A percentile compares a stretch with the other conserved stretches of the same genome.
These are phyloP conservation scores for Arthrobotrys sphaeroides DNA, from an alignment of 2,329 filamentous ascomycete genomes.

Conservation along the genomic window DNA sequence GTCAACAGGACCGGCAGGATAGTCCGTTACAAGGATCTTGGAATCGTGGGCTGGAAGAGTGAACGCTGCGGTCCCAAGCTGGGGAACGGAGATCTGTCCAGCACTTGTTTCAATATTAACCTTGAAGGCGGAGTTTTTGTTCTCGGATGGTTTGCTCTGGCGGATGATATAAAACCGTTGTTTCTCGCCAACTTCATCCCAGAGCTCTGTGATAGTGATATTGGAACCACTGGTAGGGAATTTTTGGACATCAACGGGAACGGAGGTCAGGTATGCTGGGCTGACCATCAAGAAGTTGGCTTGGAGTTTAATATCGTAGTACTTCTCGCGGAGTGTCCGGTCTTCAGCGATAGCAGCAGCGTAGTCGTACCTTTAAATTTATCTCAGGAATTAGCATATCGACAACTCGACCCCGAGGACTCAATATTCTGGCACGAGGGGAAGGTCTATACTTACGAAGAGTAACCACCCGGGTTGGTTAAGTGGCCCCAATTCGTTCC, in stretches of 20 bases:
- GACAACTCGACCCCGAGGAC: no score
- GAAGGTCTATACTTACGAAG: conserved; percentile 23
- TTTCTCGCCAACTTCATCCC: conserved; percentile 55
- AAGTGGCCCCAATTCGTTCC: conserved; percentile 84
- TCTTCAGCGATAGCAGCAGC: conserved; percentile 74
- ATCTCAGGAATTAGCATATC: conserved; percentile 23
- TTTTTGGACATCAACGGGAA: conserved; percentile 60
- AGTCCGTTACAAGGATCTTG: conserved; percentile 73
- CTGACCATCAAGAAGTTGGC: conserved; percentile 79
- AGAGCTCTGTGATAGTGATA: conserved; percentile 48
- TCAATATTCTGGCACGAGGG: background rate
- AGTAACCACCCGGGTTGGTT: conserved; percentile 49
- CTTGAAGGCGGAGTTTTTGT: conserved; percentile 57
- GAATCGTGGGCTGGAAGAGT: conserved; percentile 60
- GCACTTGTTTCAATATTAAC: conserved; percentile 57
- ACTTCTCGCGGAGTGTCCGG: conserved; percentile 77
- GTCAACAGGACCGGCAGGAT: conserved; percentile 69
- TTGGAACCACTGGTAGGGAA: conserved; percentile 36
- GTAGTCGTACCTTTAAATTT: conserved; percentile 69
- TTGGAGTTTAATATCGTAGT: conserved; percentile 79
- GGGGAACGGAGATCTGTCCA: conserved; percentile 64
- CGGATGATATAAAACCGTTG: conserved; percentile 51
- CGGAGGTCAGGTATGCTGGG: conserved; percentile 73
- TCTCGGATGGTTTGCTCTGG: conserved; percentile 52
- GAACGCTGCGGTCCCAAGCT: conserved; percentile 68